Evolutionary conservation across 1,139 yeast species (phyloP), one percentile per base, ranked within the genome.

Genomic region (Nakaseomyces delphensis): DNA sequence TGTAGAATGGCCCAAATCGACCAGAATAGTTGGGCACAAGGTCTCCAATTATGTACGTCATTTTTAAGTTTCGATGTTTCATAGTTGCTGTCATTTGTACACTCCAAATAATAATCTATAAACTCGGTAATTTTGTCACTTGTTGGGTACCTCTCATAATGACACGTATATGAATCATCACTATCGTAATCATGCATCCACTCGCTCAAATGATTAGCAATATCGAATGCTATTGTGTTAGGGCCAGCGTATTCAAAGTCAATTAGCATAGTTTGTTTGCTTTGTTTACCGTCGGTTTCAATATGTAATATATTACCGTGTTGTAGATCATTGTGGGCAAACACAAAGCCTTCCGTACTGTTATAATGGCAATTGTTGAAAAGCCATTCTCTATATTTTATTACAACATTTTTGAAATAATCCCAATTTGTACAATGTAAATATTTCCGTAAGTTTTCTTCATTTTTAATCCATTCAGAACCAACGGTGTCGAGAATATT

Each of bases 211-310:
- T 89, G 96, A 63, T 91, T 89, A 14, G 87, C 86, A 43, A 91
- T 76, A 60, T 91, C 98, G 59, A 70, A 84, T 0, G 93, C 95
- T 1, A 95, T 84, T 43, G 80, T 70, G 58, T 89, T 89, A 13
- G 94, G 79, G 1, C 96, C 96, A 0, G 95, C 80, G 62, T 89
- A 91, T 65, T 91, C 98, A 61, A 89, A 91, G 62, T 91, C 98
- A 57, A 91, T 91, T 16, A 91, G 96, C 23, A 84, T 95, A 51
- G 91, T 11, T 9, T 36, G 69, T 55, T 77, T 79, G 24, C 76
- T 70, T 64, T 87, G 95, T 18, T 32, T 10, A 8, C 55, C 73
- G 75, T 44, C 67, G 62, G 36, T 54, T 55, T 11, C 49, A 2
- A 66, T 53, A 48, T 81, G 71, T 45, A 82, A 66, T 49, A 91